These are phyloP conservation scores for Tremellales sp. DNA, from an alignment of 1,284 basidiomycete species.

Conservation along the genomic window DNA sequence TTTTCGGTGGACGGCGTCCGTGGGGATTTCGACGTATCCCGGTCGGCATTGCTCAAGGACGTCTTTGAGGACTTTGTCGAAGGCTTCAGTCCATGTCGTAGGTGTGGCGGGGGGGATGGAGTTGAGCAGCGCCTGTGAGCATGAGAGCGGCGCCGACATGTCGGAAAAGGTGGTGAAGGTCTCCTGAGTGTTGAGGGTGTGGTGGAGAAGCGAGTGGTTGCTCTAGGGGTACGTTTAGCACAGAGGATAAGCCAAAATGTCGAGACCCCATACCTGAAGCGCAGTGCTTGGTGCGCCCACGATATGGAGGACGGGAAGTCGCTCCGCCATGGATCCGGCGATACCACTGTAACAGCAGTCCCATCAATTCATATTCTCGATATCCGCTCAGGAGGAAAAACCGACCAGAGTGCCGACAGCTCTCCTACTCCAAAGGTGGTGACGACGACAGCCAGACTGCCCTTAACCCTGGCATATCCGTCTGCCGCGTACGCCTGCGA, in stretches of 20 bases:
- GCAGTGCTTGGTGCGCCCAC: conserved; percentile 71
- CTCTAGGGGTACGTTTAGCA: conserved; percentile 11
- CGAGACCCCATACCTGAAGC: conserved; percentile 28
- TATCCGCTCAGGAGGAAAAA: too few relatives aligned
- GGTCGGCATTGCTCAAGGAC: conserved; percentile 74
- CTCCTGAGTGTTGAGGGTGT: conserved; percentile 77
- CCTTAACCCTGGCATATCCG: conserved; percentile 84
- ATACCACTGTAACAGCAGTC: conserved; percentile 46
- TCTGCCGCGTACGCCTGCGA: conserved; percentile 75
- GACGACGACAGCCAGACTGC: conserved; percentile 66
- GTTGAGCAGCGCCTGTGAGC: conserved; percentile 62
- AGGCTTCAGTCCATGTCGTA: conserved; percentile 59
- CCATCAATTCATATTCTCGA: too few relatives aligned
- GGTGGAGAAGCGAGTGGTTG: conserved; percentile 65
- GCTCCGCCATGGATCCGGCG: conserved; percentile 63
- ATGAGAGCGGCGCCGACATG: conserved; percentile 72
- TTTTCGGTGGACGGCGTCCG: conserved; percentile 69
- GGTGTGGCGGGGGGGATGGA: conserved; percentile 49
- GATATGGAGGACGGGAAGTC: conserved; percentile 87
- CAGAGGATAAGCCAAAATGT: not conserved
- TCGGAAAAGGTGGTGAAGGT: conserved; percentile 71
- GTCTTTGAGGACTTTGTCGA: conserved; percentile 73
- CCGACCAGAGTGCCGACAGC: conserved; percentile 63
- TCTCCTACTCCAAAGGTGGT: conserved; percentile 87
- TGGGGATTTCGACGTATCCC: conserved; percentile 83